Conservation (phyloP, 306 rosid species). For the Cucurbita ficifolia region DNA sequence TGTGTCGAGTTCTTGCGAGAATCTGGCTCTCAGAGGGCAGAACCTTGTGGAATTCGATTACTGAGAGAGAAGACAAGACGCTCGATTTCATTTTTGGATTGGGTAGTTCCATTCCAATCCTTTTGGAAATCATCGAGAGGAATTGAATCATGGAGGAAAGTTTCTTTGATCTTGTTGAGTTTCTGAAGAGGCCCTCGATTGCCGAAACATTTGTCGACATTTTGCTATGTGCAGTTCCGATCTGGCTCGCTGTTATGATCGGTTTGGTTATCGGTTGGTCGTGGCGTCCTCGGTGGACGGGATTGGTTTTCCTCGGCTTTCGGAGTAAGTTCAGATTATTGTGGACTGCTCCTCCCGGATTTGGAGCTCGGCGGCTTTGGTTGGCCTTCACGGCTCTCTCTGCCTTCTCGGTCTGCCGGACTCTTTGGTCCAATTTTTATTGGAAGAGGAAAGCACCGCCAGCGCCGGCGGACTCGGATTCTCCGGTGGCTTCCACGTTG, state of each 20-base stretch:
- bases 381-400: slow-evolving; percentile 87
- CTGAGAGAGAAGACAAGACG: neutral
- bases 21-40: neutral
- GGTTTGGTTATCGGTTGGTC: slow-evolving; percentile 89
- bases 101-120: neutral
- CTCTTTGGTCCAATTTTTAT: slow-evolving; percentile 56
- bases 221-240: slow-evolving; percentile 85
- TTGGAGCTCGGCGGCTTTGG: slow-evolving; percentile 93
- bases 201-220: slow-evolving; percentile 92
- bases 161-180: slow-evolving; percentile 57
- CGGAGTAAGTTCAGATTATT: slow-evolving; percentile 72
- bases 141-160: slow-evolving; percentile 44
- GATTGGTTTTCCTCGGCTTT: slow-evolving; percentile 69
- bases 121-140: neutral
- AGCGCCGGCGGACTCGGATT: neutral
- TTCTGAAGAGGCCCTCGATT: slow-evolving; percentile 60
- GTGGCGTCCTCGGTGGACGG: slow-evolving; percentile 97
- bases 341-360: slow-evolving; percentile 96
- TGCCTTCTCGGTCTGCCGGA: slow-evolving; percentile 68
- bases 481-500: neutral
- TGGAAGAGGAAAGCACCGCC: slow-evolving; percentile 23
- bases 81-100: neutral
- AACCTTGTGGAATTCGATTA: neutral
- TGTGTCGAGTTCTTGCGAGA: neutral
- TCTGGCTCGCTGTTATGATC: slow-evolving; percentile 96